Conservation (phyloP, 2,329 filamentous ascomycete species). For the Helotiales sp. region DNA sequence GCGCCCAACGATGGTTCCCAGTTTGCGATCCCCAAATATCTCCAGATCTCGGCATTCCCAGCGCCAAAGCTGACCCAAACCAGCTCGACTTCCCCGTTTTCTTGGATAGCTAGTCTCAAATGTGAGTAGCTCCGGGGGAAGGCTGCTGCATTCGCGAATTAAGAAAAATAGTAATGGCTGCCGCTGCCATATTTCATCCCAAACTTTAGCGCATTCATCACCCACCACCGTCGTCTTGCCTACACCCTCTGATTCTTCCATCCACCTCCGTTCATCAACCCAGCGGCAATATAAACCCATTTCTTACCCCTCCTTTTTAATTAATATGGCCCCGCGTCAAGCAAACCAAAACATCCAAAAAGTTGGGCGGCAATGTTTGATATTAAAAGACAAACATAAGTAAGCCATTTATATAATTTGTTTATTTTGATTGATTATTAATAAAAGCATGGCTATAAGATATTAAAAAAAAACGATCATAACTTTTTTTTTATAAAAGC, state of each 20-base stretch:
- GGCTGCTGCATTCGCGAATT: slow-evolving; percentile 25
- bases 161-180: slow-evolving; percentile 20
- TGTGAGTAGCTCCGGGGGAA: slow-evolving; percentile 24
- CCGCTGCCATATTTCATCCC: neutral
- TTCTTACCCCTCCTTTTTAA: slow-evolving; percentile 27
- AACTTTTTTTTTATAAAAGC: slow-evolving; percentile 29
- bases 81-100: too few relatives aligned
- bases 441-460: slow-evolving; percentile 33
- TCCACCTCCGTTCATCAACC: slow-evolving; percentile 14
- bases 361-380: slow-evolving; percentile 30
- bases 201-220: neutral
- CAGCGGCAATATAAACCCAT: slow-evolving; percentile 27
- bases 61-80: too few relatives aligned
- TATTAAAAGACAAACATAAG: slow-evolving; percentile 33
- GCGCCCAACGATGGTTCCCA: too few relatives aligned
- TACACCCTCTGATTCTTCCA: neutral
- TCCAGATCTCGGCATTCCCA: too few relatives aligned
- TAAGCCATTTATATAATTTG: slow-evolving; percentile 21
- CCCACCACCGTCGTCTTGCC: neutral
- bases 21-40: too few relatives aligned
- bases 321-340: slow-evolving; percentile 33
- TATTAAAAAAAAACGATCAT: slow-evolving; percentile 33
- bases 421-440: slow-evolving; percentile 34
- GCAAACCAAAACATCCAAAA: slow-evolving; percentile 34
- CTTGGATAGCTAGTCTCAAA: slow-evolving; percentile 26